A percentile compares a stretch with the other conserved stretches of the same genome.
Conservation (phyloP, 371 early-diverging fungal species). For the Apophysomyces variabilis region DNA sequence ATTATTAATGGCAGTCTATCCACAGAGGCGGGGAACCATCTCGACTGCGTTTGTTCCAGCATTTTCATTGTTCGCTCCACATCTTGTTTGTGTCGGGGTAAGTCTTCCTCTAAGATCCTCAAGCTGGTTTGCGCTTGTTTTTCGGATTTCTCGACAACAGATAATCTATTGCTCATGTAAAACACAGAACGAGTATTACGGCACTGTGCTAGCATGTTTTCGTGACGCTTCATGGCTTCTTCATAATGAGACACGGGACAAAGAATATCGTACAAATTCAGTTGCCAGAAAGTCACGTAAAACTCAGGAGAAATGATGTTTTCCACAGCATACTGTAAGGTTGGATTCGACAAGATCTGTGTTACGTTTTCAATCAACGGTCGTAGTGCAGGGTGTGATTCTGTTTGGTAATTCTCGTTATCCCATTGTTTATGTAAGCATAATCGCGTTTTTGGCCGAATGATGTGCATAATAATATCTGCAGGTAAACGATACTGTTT, state of each 20-base stretch:
- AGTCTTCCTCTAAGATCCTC: slow-evolving; percentile 36
- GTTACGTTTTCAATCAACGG: slow-evolving; percentile 22
- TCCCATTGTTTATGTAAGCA: slow-evolving; percentile 19
- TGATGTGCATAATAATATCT: slow-evolving; percentile 74
- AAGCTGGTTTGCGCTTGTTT: slow-evolving; percentile 43
- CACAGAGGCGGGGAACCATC: slow-evolving; percentile 71
- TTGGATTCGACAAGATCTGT: slow-evolving; percentile 35
- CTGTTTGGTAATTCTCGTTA: slow-evolving; percentile 20
- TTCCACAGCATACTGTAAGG: slow-evolving; percentile 24
- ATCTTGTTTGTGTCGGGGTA: slow-evolving; percentile 52
- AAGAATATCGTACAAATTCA: slow-evolving; percentile 81
- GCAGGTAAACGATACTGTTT: slow-evolving; percentile 66
- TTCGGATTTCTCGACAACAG: slow-evolving; percentile 40
- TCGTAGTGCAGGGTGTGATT: slow-evolving; percentile 31
- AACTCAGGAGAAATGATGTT: slow-evolving; percentile 73
- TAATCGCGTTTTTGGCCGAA: slow-evolving; percentile 67
- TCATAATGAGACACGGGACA: slow-evolving; percentile 77
- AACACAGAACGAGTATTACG: slow-evolving; percentile 37
- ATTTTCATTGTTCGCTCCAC: slow-evolving; percentile 53
- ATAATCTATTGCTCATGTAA: slow-evolving; percentile 32
- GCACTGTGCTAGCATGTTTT: slow-evolving; percentile 45
- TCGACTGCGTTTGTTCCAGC: slow-evolving; percentile 63
- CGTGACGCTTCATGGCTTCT: slow-evolving; percentile 68
- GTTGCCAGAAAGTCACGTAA: slow-evolving; percentile 86
- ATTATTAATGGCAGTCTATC: slow-evolving; percentile 57